Conservation (phyloP, 352 stramenopile species). For the Phytophthora meadii region DNA sequence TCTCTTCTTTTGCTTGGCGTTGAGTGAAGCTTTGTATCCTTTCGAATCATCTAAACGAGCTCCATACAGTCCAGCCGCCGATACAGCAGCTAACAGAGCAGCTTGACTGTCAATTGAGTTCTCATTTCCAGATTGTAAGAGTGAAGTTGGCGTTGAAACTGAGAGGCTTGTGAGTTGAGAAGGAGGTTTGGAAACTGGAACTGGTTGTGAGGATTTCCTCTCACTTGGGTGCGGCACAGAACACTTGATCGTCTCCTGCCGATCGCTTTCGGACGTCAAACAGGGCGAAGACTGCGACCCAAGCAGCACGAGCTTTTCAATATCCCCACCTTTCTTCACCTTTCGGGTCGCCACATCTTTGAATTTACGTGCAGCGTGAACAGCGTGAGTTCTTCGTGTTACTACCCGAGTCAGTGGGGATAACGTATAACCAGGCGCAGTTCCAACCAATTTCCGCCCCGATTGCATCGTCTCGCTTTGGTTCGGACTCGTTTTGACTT, state of each 20-base stretch:
- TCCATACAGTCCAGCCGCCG: slow-evolving; percentile 45
- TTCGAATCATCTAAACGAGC: slow-evolving; percentile 25
- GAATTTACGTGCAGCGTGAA: slow-evolving; percentile 53
- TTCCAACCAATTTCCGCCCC: neutral
- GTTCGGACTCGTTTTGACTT: neutral
- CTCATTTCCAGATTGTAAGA: slow-evolving; percentile 6
- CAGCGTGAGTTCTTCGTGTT: slow-evolving; percentile 49
- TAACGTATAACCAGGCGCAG: slow-evolving; percentile 25
- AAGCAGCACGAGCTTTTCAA: slow-evolving; percentile 21
- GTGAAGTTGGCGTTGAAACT: slow-evolving; percentile 14
- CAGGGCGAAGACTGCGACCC: slow-evolving; percentile 31
- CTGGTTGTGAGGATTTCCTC: neutral
- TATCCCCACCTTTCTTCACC: slow-evolving; percentile 13
- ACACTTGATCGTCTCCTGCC: neutral
- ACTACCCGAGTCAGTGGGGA: slow-evolving; percentile 56
- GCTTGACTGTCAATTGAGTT: slow-evolving; percentile 16
- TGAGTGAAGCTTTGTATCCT: neutral
- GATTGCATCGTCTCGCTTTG: neutral
- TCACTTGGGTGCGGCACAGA: slow-evolving; percentile 7
- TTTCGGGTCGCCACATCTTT: slow-evolving; percentile 33
- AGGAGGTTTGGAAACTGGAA: slow-evolving; percentile 5
- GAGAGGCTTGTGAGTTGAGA: slow-evolving; percentile 19
- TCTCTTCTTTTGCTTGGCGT: slow-evolving; percentile 25
- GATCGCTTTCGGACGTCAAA: slow-evolving; percentile 1
- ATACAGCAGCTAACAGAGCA: slow-evolving; percentile 39